Evolutionary conservation across 2,329 filamentous ascomycete species (phyloP), one percentile per base, ranked within the genome.

Genomic region (Thelonectria rubi): DNA sequence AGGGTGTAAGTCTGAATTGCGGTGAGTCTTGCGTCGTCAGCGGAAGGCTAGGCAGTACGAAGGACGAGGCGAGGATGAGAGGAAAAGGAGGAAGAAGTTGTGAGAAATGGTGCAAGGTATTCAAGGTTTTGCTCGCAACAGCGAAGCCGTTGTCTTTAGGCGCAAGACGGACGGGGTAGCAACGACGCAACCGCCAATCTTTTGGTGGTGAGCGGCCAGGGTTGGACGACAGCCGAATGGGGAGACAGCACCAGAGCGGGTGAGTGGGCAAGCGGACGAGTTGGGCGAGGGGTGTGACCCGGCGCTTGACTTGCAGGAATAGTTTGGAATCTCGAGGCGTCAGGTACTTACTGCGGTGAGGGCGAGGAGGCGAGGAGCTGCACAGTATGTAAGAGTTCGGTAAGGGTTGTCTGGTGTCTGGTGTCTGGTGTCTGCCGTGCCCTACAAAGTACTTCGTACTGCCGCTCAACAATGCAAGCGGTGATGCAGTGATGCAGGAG

Each of bases 291-390:
- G 69, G 72, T 72, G 66, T 73, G 70, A 72, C 67, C 69, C 69
- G 67, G 72, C 69, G 72, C 72, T 74, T 74, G 68, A 69, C 70
- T 69, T 72, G 70, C 70, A 72, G 68, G 56, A 67, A 62, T 72
- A 72, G 70, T 65, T 72, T 71, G 62, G 45, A 53, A 66, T 65
- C 67, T 69, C 59, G 60, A 54, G 48, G 5, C 34, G 34, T 37
- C 34, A 52, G 50, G 60, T 56, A 62, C 57, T 60, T 61, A 62
- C 58, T 30, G 26, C 21, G 21, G 55, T 47, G 51, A 50, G 46
- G 4, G 10, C 15, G 34, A 30, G 26, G 26, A 5, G 26, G 6
- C 26, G 26, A 52, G 46, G 52, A 52, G 58, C 40, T 56, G 51
- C 48, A 30, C 26, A 8, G 58, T 51, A 52, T 55, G 58, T 60